Conservation (phyloP, 1,284 basidiomycete genomes). For the Vanrija humicola region DNA sequence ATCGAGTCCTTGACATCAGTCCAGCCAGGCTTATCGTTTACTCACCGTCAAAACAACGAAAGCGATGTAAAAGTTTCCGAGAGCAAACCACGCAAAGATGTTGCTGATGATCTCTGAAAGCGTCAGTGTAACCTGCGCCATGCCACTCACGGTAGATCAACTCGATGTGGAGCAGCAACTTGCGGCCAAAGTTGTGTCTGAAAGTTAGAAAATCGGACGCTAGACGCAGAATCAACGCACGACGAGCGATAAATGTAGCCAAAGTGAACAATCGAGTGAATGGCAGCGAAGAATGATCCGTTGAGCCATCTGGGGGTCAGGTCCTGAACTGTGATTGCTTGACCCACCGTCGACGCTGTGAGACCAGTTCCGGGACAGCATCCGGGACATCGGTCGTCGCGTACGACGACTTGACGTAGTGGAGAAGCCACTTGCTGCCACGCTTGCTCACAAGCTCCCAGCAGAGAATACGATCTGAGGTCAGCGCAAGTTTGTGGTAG, state of each 20-base stretch:
- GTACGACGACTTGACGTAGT: conserved; percentile 90
- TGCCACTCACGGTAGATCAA: conserved; percentile 65
- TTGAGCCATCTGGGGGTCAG: conserved; percentile 67
- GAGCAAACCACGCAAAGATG: conserved; percentile 86
- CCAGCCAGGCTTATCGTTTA: neutral
- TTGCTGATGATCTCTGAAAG: conserved; percentile 66
- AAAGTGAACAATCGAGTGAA: conserved; percentile 86
- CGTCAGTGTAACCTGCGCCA: conserved; percentile 1
- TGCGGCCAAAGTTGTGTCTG: conserved; percentile 69
- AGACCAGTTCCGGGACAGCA: conserved; percentile 82
- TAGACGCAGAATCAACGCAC: neutral
- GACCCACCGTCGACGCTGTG: conserved; percentile 88
- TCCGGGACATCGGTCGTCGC: conserved; percentile 90
- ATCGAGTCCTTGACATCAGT: conserved; percentile 3
- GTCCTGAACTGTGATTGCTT: conserved; percentile 58
- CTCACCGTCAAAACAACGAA: conserved; percentile 53
- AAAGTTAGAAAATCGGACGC: too few relatives aligned
- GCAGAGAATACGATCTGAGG: conserved; percentile 64
- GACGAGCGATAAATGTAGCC: conserved; percentile 86
- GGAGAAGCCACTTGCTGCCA: conserved; percentile 77
- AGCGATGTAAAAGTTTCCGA: conserved; percentile 86
- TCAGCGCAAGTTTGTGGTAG: conserved; percentile 10
- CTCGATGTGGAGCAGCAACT: conserved; percentile 92
- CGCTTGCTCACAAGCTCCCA: conserved; percentile 92
- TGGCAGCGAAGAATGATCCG: conserved; percentile 92